Percentiles rank a stretch among this genome's conserved stretches.
Evolutionary conservation across 495 filamentous ascomycete species (phyloP).

Genomic region (Daldinia bambusicola): DNA sequence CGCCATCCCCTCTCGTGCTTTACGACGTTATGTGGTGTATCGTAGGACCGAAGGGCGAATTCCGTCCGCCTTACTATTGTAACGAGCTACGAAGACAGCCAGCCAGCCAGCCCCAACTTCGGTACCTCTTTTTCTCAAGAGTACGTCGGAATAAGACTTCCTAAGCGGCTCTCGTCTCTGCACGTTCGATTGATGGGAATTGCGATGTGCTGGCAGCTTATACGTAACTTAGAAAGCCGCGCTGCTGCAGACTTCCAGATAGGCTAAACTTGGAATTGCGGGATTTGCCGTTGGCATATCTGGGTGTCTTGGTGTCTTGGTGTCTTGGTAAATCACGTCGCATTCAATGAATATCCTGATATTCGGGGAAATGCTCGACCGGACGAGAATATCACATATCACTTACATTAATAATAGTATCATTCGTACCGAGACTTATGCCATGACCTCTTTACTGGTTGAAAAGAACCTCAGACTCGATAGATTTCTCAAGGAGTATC

Average conservation of each 20-base stretch:
- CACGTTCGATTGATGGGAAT: conserved; percentile 19
- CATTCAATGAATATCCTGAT: conserved; percentile 3
- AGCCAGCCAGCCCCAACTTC: neutral
- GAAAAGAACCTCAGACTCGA: neutral
- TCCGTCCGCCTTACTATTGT: conserved; percentile 14
- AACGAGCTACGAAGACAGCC: conserved; percentile 15
- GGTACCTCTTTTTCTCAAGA: no score
- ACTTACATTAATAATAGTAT: no score
- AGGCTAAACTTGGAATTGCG: conserved; percentile 39
- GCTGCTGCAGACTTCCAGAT: conserved; percentile 28
- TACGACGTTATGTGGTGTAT: neutral
- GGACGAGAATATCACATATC: neutral
- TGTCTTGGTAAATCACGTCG: conserved; percentile 6
- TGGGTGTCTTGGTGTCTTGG: neutral
- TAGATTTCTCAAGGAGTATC: neutral
- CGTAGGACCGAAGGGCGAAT: neutral
- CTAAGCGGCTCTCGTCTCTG: conserved; percentile 27
- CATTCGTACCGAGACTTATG: neutral
- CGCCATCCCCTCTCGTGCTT: neutral
- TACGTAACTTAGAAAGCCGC: conserved; percentile 34
- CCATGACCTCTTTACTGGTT: neutral
- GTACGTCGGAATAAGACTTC: conserved; percentile 36
- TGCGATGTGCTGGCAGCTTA: conserved; percentile 38
- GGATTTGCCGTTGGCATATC: conserved; percentile 32
- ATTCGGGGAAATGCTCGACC: conserved; percentile 20